phyloP scores from a whole-genome alignment of 2,329 filamentous ascomycete species.

The Fusarium chlamydosporum region DNA sequence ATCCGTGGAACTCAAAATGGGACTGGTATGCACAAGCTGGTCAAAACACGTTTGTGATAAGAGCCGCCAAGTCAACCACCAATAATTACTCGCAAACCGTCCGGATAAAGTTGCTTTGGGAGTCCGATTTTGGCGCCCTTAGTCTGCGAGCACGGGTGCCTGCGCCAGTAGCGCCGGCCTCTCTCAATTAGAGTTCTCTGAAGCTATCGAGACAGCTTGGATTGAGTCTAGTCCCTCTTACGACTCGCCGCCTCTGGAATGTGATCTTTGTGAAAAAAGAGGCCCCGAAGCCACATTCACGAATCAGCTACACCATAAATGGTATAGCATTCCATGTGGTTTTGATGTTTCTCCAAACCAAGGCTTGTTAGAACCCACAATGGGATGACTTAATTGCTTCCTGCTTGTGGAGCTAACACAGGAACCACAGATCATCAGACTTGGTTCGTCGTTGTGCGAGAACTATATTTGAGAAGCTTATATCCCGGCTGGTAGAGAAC shows the following conservation, averaged over 20 bases:
- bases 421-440: constrained; percentile 6
- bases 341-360: constrained; percentile 18
- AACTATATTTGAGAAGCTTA: constrained; percentile 36
- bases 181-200: constrained; percentile 33
- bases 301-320: constrained; percentile 9
- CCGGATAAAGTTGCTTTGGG: constrained; percentile 29
- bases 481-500: constrained; percentile 9
- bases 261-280: constrained; percentile 23
- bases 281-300: constrained; percentile 10
- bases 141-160: constrained; percentile 28
- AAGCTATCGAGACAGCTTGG: constrained; percentile 25
- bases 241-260: constrained; percentile 27
- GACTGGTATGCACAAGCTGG: constrained; percentile 33
- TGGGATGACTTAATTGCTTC: constrained; percentile 14
- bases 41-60: constrained; percentile 1
- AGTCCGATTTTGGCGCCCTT: constrained; percentile 11
- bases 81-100: constrained; percentile 12
- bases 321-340: constrained; percentile 25
- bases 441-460: constrained; percentile 10
- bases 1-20: constrained; percentile 22
- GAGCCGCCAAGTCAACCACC: constrained; percentile 7
- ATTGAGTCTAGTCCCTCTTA: constrained; percentile 28
- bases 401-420: neutral
- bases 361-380: constrained; percentile 15
- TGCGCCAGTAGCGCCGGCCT: constrained; percentile 37